Percentiles rank a stretch among this genome's conserved stretches.
Conservation (phyloP, 495 filamentous ascomycete genomes). For the Aspergillus mulundensis region DNA sequence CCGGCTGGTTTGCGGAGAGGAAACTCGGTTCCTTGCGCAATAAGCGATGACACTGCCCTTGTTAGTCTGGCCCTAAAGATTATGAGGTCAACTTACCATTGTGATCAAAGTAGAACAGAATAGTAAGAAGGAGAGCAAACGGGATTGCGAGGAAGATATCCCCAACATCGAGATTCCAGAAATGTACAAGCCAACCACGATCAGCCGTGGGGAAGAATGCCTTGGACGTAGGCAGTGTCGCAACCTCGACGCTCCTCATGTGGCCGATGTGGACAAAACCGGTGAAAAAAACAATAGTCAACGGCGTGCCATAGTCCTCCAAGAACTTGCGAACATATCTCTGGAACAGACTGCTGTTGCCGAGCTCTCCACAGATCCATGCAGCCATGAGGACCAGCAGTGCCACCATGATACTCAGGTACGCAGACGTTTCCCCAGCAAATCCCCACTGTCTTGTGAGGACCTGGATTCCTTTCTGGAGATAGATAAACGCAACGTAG, state of each 20-base stretch:
- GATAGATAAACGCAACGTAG: slow-evolving; percentile 82
- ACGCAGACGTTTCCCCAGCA: slow-evolving; percentile 58
- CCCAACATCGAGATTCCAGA: slow-evolving; percentile 75
- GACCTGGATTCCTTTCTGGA: slow-evolving; percentile 81
- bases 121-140: slow-evolving; percentile 79
- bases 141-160: slow-evolving; percentile 87
- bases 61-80: background rate
- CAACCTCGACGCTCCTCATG: slow-evolving; percentile 62
- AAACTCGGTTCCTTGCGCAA: slow-evolving; percentile 89
- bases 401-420: slow-evolving; percentile 69
- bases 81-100: slow-evolving; percentile 49
- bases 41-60: slow-evolving; percentile 68
- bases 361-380: slow-evolving; percentile 67
- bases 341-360: slow-evolving; percentile 64
- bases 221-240: slow-evolving; percentile 63
- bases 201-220: slow-evolving; percentile 81
- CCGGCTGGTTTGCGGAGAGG: slow-evolving; percentile 87
- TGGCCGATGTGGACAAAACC: slow-evolving; percentile 83
- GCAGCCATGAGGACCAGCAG: slow-evolving; percentile 68
- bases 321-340: slow-evolving; percentile 70
- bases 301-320: slow-evolving; percentile 78
- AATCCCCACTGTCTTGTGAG: slow-evolving; percentile 58
- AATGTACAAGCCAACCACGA: slow-evolving; percentile 77
- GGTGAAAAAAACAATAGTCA: slow-evolving; percentile 83
- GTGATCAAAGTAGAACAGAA: slow-evolving; percentile 93